Conservation (phyloP, 345 rosid genomes). For the Linum trigynum region DNA sequence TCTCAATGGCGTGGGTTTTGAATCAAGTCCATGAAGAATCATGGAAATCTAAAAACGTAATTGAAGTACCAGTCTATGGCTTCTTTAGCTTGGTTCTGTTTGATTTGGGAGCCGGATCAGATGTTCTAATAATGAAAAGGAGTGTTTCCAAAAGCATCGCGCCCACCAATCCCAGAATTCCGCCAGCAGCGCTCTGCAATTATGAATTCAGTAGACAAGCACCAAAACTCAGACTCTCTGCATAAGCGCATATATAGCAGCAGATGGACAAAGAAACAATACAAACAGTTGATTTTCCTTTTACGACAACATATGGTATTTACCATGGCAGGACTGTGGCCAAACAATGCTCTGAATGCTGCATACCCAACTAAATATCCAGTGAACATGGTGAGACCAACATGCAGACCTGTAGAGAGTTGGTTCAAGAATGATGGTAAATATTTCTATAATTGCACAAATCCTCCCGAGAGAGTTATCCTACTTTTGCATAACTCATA, state of each 20-base stretch:
- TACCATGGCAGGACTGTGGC: constrained; percentile 67
- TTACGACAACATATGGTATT: neutral
- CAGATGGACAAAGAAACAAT: neutral
- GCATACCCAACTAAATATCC: constrained; percentile 83
- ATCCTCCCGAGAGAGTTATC: no score
- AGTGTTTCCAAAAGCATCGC: constrained; percentile 92
- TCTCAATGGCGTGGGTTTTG: neutral
- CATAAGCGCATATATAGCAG: no score
- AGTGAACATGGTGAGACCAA: constrained; percentile 77
- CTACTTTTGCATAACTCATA: no score
- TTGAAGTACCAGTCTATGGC: constrained; percentile 28
- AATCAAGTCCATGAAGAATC: neutral
- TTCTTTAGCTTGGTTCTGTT: constrained; percentile 51
- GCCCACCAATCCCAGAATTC: constrained; percentile 74
- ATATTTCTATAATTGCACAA: no score
- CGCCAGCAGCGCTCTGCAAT: constrained; percentile 86
- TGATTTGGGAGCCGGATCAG: constrained; percentile 35
- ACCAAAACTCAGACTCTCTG: no score
- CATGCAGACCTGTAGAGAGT: constrained; percentile 59
- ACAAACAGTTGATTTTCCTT: neutral
- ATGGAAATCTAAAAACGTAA: neutral
- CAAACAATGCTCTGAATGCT: constrained; percentile 78
- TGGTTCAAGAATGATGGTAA: neutral
- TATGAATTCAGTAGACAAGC: neutral
- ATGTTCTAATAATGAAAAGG: constrained; percentile 69